Evolutionary conservation across 495 filamentous ascomycete species (phyloP), one percentile per base, ranked within the genome.

Genomic region (Aspergillus sclerotioniger): DNA sequence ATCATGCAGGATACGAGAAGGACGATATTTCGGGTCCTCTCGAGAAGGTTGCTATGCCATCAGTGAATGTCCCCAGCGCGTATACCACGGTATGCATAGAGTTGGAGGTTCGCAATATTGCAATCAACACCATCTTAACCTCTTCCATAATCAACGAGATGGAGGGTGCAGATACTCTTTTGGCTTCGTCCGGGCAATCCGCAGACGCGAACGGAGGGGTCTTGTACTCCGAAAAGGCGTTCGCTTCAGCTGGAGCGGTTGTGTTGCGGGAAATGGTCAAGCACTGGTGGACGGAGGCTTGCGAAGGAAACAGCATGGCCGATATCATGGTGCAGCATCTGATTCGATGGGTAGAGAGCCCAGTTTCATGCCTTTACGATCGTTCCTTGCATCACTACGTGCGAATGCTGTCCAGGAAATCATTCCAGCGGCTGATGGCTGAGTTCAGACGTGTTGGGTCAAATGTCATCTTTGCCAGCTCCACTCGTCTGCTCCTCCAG

Each of bases 261-360:
- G 94, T 98, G 13, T 77, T 99, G 3, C 86, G 94, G 6, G 94
- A 97, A 70, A 98, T 99, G 94, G 94, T 99, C 59, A 97, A 96
- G 69, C 84, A 90, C 3, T 99, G 95, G 95, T 97, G 93, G 92
- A 84, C 86, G 0, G 92, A 98, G 75, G 94, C 94, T 10, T 96
- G 91, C 72, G 87, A 85, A 54, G 92, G 91, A 5, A 91, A 89
- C 58, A 87, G 80, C 25, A 96, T 97, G 91, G 94, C 94, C 8
- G 94, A 99, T 70, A 86, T 98, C 59, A 95, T 99, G 83, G 95
- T 99, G 15, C 90, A 96, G 69, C 92, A 98, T 71, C 81, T 99
- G 28, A 91, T 99, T 20, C 89, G 95, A 63, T 99, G 94, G 94
- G 91, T 98, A 12, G 90, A 96, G 67, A 92, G 84, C 54, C 90